A percentile compares a stretch with the other conserved stretches of the same genome.
Evolutionary conservation across 495 filamentous ascomycete species (phyloP).

Genomic region (Neurospora sp.): DNA sequence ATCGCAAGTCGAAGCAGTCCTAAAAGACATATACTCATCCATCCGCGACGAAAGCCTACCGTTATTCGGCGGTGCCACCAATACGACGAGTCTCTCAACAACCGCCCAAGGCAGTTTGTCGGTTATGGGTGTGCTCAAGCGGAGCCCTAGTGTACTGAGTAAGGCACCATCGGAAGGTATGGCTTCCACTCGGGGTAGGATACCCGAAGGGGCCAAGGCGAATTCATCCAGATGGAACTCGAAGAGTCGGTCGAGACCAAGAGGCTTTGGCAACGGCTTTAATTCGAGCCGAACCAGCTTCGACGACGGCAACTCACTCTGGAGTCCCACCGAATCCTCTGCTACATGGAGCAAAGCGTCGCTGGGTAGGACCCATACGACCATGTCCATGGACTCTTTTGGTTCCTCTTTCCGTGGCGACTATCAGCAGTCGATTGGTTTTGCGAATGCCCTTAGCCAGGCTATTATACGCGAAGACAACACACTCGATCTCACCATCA

Average conservation of each 20-base stretch:
- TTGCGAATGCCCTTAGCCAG: conserved; percentile 92
- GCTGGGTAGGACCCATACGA: conserved; percentile 76
- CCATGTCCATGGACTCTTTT: conserved; percentile 83
- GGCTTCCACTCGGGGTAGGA: conserved; percentile 56
- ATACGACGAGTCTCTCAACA: conserved; percentile 30
- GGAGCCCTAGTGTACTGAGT: conserved; percentile 82
- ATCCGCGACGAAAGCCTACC: conserved; percentile 80
- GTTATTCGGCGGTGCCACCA: conserved; percentile 54
- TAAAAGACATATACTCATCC: conserved; percentile 86
- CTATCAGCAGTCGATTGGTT: conserved; percentile 93
- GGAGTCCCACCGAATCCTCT: conserved; percentile 73
- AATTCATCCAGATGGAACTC: conserved; percentile 65
- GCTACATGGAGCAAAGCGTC: conserved; percentile 91
- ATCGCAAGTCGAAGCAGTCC: conserved; percentile 72
- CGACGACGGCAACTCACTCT: conserved; percentile 82
- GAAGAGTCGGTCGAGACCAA: conserved; percentile 75
- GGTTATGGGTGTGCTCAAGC: conserved; percentile 61
- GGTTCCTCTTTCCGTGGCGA: conserved; percentile 70
- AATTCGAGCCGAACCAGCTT: conserved; percentile 91
- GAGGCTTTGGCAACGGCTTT: conserved; percentile 71
- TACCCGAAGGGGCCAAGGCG: conserved; percentile 48
- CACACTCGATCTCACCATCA: conserved; percentile 40
- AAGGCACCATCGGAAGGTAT: conserved; percentile 74
- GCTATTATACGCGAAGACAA: conserved; percentile 92
- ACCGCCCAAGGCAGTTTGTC: conserved; percentile 31